phyloP scores from a whole-genome alignment of 1,284 basidiomycete genomes.

The Waitea zeae region DNA sequence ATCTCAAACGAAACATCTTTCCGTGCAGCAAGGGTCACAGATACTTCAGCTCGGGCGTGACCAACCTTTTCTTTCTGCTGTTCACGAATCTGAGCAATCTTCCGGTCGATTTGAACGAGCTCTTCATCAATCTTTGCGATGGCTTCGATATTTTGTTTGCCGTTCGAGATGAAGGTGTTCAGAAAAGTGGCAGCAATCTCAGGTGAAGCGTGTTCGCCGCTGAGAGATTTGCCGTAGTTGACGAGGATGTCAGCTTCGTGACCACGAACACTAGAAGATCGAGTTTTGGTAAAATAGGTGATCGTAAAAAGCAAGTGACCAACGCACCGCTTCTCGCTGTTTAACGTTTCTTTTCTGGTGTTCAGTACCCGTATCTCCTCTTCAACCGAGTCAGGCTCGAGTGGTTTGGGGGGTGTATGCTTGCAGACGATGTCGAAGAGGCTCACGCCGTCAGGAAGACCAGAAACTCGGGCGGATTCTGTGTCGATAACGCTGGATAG shows the following conservation, averaged over 20 bases:
- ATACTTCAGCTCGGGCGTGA: constrained; percentile 17
- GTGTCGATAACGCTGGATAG: constrained; percentile 29
- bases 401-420: constrained; percentile 7
- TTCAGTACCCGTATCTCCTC: constrained; percentile 19
- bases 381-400: constrained; percentile 8
- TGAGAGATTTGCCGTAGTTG: constrained; percentile 24
- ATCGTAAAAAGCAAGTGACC: neutral
- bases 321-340: constrained; percentile 15
- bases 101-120: constrained; percentile 20
- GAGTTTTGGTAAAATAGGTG: neutral
- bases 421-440: constrained; percentile 31
- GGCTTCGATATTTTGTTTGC: constrained; percentile 17
- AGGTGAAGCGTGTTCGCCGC: constrained; percentile 23
- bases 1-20: constrained; percentile 20
- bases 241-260: constrained; percentile 22
- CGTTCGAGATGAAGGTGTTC: constrained; percentile 20
- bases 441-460: constrained; percentile 21
- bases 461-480: constrained; percentile 29
- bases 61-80: constrained; percentile 19
- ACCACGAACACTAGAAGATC: constrained; percentile 13
- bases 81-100: constrained; percentile 19
- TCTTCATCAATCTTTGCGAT: constrained; percentile 21
- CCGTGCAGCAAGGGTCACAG: constrained; percentile 20
- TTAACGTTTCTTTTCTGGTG: constrained; percentile 13
- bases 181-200: constrained; percentile 21